Base-by-base conservation (phyloP, 2,329 filamentous ascomycete species). In the Colletotrichum shisoi region DNA sequence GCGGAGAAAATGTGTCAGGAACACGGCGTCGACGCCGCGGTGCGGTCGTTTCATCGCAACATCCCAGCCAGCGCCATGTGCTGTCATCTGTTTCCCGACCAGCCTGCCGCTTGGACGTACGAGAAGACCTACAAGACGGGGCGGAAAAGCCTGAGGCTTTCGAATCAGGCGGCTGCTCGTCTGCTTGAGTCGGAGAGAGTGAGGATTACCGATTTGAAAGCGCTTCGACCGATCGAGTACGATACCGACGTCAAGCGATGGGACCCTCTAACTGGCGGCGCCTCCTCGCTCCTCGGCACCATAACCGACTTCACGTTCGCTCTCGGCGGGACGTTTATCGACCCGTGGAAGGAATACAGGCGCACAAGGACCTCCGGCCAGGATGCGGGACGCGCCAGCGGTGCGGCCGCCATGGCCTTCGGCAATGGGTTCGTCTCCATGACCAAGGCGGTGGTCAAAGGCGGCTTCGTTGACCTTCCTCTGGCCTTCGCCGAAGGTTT, bases 71-170 rank as follows among this genome's bases (percentile, higher is more conserved):
- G 75, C 19, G 71, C 71, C 2, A 71, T 80, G 69, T 58, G 72
- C 7, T 81, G 79, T 68, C 72, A 75, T 19, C 63, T 80, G 11
- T 65, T 79, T 4, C 71, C 73, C 2, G 83, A 85, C n/a, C 77
- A 78, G 7, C 79, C 82, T 3, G 85, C 86, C 0, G 79, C 80
- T 0, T 88, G 85, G 86, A 73, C 77, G 31, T 74, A 83, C 17
- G 49, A 56, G 3, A 39, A 19, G 0, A 67, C 46, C 31, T 46
- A 37, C 24, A 82, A 81, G 52, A 44, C 44, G 1, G 46, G 40
- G 2, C 21, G 24, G 17, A 66, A 64, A 59, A 59, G 48, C n/a
- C 53, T 57, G 17, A 61, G 39, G 40, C 62, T 62, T 0, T 68
- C 46, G 17, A 66, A 51, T 11, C 62, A 59, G 37, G 65, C 49